Evolutionary conservation across 2,329 filamentous ascomycete genomes (phyloP), one percentile per base, ranked within the genome.

Genomic region (Ceratocystis huliohia): DNA sequence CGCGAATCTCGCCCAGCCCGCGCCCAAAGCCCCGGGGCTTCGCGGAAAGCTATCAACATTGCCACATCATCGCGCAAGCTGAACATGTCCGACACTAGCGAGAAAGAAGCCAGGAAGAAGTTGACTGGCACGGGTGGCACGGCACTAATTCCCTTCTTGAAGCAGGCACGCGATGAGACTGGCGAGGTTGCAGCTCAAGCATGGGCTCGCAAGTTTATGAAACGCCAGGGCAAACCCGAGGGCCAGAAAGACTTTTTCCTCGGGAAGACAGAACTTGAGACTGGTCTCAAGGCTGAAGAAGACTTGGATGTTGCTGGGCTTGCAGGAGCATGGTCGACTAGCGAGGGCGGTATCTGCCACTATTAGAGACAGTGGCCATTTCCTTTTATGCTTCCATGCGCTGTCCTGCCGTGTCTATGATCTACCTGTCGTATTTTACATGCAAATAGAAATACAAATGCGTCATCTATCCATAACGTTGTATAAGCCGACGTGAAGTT

Each of bases 81-180:
- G 20, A 72, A 72, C 68, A 63, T 63, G 59, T 15, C 56, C 53
- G 56, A 33, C 17, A 10, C 63, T 13, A 62, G 59, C 22, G 50
- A 63, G 13, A 45, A n/a, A 3, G 65, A 66, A 15, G 59, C 65
- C 33, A 70, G 64, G 25, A 64, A 66, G 37, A 66, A 66, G 68
- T 82, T 96, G 33, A 89, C 88, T 57, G 94, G 94, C 1, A 99
- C 94, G 0, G 94, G 94, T 15, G 94, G 94, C 17, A 97, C 94
- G 0, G 89, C 92, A 0, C 79, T 99, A 66, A 96, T 99, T 66
- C 90, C 93, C 0, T 99, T 99, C 76, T 79, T 99, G 69, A 96
- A 97, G 76, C 94, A 99, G 76, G 94, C 94, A 3, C 83, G 94
- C 33, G 92, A 99, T 72, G 94, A 99, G 80, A 99, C 94, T 0